These are phyloP conservation scores for Volvariella volvacea DNA, from an alignment of 1,284 basidiomycete genomes.

Conservation along the genomic window DNA sequence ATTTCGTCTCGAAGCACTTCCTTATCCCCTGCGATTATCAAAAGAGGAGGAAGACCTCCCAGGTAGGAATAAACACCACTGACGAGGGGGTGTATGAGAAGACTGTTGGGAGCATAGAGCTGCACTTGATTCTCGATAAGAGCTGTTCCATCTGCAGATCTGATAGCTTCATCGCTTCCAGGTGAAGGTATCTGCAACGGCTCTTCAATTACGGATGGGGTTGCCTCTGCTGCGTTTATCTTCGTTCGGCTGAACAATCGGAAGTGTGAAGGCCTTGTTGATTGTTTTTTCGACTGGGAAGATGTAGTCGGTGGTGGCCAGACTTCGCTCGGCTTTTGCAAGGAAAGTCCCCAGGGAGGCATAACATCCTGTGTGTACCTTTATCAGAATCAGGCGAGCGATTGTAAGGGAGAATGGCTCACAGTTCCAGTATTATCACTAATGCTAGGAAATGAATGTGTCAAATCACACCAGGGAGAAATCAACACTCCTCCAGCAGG, in stretches of 20 bases:
- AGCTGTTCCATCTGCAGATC: not conserved
- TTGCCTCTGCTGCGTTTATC: not conserved
- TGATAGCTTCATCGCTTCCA: constrained; percentile 35
- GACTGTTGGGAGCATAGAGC: constrained; percentile 82
- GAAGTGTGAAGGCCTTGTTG: not conserved
- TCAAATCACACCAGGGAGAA: constrained; percentile 91
- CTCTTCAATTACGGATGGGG: constrained; percentile 23
- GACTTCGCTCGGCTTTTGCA: constrained; percentile 81
- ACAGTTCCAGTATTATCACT: constrained; percentile 82
- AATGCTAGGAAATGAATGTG: constrained; percentile 91
- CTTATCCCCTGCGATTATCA: constrained; percentile 83
- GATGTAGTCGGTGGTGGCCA: constrained; percentile 65
- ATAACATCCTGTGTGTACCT: constrained; percentile 60
- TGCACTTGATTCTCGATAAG: constrained; percentile 72
- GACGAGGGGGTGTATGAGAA: constrained; percentile 81
- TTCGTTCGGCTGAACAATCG: constrained; percentile 8
- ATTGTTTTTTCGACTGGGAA: too few species aligned
- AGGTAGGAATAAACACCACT: constrained; percentile 82
- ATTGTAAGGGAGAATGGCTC: constrained; percentile 13
- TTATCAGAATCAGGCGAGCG: constrained; percentile 3
- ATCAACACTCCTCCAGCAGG: constrained; percentile 85
- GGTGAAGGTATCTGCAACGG: constrained; percentile 31
- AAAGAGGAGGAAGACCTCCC: constrained; percentile 85
- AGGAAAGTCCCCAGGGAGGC: constrained; percentile 56
- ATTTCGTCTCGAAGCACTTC: constrained; percentile 94